Base-by-base conservation (phyloP, 768 basidiomycete genomes). In the Tulasnella calospora region DNA sequence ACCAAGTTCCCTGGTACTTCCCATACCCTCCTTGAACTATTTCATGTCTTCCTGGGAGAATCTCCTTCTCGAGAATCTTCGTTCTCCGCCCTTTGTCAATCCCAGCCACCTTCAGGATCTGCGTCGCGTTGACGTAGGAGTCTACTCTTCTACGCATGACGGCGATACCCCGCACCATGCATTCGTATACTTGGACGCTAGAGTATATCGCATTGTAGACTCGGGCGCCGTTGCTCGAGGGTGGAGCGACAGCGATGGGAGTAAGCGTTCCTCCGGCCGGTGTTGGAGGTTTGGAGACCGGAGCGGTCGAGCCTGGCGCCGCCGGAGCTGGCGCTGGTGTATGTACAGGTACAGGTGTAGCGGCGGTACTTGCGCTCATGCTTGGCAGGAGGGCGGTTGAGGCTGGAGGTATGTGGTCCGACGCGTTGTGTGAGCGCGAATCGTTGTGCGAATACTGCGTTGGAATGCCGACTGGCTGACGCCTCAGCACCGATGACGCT, bases 1-100 rank as follows among this genome's bases (percentile, higher is more conserved):
- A 97, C 97, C 98, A 99, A 78, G 97, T 99, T 81, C 98, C 98
- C 84, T 99, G 98, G 84, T 98, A 99, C 86, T 98, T 97, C 35
- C 98, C 98, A 83, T 99, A 99, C 40, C 98, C 98, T 51, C 98
- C 98, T 84, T 99, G 98, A 7, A 99, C 95, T 84, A 99, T 99
- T 85, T 99, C 97, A 84, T 98, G 95, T 85, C 93, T 92, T 71
- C 95, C 96, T 78, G 93, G 93, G 61, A 96, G 89, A 80, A 99
- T 95, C 86, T 99, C 97, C 84, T 96, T 98, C 88, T 99, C 94
- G 19, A 95, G 87, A 76, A 99, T 98, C 89, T 98, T 98, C 21
- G 97, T 98, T 55, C 98, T 89, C 67, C 92, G 90, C 0, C 96
- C 96, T 85, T 99, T 99, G 86, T 97, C 95, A 80, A 99, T 93